Conservation (phyloP, 83 land plant genomes). For the Thuja plicata region DNA sequence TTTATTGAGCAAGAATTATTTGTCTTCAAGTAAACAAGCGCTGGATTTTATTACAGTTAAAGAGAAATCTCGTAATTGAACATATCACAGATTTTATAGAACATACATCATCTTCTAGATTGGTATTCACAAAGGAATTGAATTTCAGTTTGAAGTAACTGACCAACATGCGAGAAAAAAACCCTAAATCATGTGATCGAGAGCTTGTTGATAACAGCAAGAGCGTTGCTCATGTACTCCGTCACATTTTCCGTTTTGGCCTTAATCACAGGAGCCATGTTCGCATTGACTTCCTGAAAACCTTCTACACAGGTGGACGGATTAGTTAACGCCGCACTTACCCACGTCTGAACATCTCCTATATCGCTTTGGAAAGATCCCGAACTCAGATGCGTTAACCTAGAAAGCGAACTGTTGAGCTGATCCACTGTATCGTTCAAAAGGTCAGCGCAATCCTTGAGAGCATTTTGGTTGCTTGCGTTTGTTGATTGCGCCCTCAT, state of each 20-base stretch:
- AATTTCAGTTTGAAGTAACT: too few species aligned
- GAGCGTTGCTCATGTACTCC: conserved; percentile 1
- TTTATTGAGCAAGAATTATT: too few species aligned
- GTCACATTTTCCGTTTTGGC: neutral
- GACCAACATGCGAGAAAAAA: too few species aligned
- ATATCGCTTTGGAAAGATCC: neutral
- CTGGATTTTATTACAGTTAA: too few species aligned
- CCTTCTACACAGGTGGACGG: neutral
- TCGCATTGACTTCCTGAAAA: neutral
- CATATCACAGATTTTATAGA: too few species aligned
- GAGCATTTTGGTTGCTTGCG: neutral
- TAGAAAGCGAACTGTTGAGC: neutral
- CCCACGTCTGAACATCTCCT: conserved; percentile 6
- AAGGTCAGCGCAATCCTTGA: conserved; percentile 12
- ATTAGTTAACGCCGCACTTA: neutral
- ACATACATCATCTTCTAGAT: too few species aligned
- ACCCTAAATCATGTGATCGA: neutral
- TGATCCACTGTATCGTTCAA: conserved; percentile 13
- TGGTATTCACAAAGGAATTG: too few species aligned
- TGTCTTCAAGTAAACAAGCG: too few species aligned
- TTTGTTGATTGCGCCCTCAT: neutral
- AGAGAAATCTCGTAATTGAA: too few species aligned
- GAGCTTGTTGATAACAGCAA: conserved; percentile 14
- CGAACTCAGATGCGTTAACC: neutral
- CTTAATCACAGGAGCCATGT: neutral